A percentile compares a stretch with the other conserved stretches of the same genome.
Evolutionary conservation across 1,284 basidiomycete species (phyloP).

Genomic region (Tilletia horrida): DNA sequence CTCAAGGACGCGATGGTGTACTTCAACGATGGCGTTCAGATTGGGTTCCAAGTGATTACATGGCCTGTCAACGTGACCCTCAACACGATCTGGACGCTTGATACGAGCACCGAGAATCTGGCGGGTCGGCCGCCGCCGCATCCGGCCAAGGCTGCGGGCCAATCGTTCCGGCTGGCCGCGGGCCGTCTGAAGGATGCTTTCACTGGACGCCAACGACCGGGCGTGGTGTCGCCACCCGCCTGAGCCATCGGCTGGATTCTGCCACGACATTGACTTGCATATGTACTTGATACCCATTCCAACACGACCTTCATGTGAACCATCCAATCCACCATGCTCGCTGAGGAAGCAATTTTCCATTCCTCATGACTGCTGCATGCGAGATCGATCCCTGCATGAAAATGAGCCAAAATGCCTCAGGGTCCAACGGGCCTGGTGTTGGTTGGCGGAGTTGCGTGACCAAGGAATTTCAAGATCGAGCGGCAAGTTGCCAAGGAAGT

Average conservation of each 20-base stretch:
- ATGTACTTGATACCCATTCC: no score
- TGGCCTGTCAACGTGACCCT: background rate
- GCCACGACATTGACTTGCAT: no score
- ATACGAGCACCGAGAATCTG: conserved; percentile 15
- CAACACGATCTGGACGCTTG: background rate
- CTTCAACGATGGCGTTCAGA: background rate
- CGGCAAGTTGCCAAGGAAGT: no score
- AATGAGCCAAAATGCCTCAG: no score
- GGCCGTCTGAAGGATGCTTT: background rate
- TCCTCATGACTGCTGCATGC: no score
- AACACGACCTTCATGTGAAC: no score
- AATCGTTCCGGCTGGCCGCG: background rate
- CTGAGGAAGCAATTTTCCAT: no score
- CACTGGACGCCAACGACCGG: conserved; percentile 2
- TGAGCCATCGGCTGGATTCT: background rate
- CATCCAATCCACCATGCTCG: no score
- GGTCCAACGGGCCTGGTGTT: no score
- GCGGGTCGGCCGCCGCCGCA: background rate
- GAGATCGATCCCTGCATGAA: no score
- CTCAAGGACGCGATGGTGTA: conserved; percentile 7
- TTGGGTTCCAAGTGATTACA: background rate
- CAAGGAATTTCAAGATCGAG: no score
- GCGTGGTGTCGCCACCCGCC: background rate
- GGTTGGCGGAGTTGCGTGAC: no score
- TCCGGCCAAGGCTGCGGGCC: background rate